Percentiles rank a stretch among this genome's conserved stretches.
These are phyloP conservation scores for Pichia californica DNA, from an alignment of 805 yeast genomes.

Conservation along the genomic window DNA sequence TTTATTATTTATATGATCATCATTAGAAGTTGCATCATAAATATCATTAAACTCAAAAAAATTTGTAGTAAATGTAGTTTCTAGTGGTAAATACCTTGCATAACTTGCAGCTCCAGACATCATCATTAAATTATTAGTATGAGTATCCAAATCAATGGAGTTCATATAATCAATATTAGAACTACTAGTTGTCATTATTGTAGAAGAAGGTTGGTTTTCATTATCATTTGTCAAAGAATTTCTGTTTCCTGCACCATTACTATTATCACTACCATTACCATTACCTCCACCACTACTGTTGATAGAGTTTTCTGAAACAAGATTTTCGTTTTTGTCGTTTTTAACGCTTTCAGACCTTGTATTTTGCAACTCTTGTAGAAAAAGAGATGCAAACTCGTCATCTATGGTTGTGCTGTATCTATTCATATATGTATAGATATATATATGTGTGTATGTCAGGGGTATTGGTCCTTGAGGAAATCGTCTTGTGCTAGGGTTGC, in stretches of 20 bases:
- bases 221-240: not conserved
- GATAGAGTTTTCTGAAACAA: no score
- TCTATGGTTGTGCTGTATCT: conserved; percentile 5
- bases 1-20: no score
- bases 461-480: no score
- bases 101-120: conserved; percentile 4
- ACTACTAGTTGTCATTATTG: not conserved
- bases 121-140: not conserved
- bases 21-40: no score
- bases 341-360: not conserved
- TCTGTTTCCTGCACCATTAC: no score
- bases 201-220: not conserved
- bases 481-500: no score
- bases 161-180: conserved; percentile 6
- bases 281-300: no score
- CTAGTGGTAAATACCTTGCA: conserved; percentile 10
- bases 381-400: conserved; percentile 15
- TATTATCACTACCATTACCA: no score
- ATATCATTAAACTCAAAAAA: conserved; percentile 6
- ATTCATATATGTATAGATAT: no score
- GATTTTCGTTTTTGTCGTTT: no score
- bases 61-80: conserved; percentile 4
- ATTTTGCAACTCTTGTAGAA: conserved; percentile 11
- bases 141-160: not conserved
- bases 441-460: no score